These are phyloP conservation scores for Lentinula guzmanii DNA, from an alignment of 768 basidiomycete genomes.

Conservation along the genomic window DNA sequence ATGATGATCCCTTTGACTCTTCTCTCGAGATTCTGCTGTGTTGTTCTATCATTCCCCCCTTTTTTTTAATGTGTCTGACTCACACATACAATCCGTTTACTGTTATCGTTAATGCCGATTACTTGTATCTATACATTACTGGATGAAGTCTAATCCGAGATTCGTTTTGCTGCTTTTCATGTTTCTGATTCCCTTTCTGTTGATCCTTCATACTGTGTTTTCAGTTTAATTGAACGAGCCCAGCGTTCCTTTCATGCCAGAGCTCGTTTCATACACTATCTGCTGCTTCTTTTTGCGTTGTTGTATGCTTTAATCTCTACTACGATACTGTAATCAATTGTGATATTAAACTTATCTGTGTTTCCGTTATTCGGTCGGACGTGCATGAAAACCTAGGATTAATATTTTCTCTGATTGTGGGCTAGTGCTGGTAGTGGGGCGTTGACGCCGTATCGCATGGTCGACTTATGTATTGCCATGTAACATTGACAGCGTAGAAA, in stretches of 20 bases:
- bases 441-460: background rate
- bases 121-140: background rate
- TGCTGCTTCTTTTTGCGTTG: no score
- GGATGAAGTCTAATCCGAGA: background rate
- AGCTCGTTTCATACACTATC: background rate
- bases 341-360: no score
- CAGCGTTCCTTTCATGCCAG: background rate
- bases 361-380: no score
- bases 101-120: background rate
- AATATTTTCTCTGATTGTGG: no score
- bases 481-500: no score
- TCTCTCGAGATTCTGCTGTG: background rate
- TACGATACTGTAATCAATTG: no score
- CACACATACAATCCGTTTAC: background rate
- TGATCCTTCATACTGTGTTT: background rate
- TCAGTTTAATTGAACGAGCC: background rate
- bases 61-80: background rate
- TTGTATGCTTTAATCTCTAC: no score
- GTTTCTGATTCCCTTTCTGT: background rate
- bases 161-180: background rate
- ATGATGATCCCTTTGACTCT: background rate
- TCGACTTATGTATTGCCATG: background rate
- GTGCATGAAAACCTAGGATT: no score
- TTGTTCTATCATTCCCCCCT: background rate
- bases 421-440: no score